Base-by-base conservation (phyloP, 2,329 filamentous ascomycete genomes). In the Claviceps sp. region DNA sequence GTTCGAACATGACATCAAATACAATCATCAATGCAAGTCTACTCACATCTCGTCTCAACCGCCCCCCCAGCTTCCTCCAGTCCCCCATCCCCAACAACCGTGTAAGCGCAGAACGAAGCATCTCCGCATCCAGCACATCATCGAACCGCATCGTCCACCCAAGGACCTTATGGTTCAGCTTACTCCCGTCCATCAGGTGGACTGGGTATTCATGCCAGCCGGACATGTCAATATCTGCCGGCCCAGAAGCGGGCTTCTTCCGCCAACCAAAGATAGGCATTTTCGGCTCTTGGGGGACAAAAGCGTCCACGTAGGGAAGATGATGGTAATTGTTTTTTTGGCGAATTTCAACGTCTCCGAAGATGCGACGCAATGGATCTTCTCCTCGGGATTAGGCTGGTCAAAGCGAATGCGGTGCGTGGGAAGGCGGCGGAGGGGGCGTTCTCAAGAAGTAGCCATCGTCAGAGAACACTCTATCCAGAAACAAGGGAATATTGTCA, bases 31-130 rank as follows among this genome's bases (percentile, higher is more conserved):
- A 9, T 9, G 26, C 8, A 9, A 30, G 26, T 30, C 26, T 30
- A 30, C 54, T 43, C 59, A 70, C 69, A 52, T 67, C 69, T 22
- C 62, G 37, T 14, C 71, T 61, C 13, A 75, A 53, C n/a, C 72
- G 64, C 13, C 70, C 72, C 0, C 70, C 70, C 1, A 75, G 52
- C 53, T 70, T 70, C 37, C 62, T 63, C 72, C 72, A 75, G 24
- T 67, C 66, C 1, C 65, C 67, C n/a, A 62, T 65, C 14, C 67
- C 60, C 14, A 73, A 54, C 37, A 75, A 57, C 13, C 55, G 56
- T n/a, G 61, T 57, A 2, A 74, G 57, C 1, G 69, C 58, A 7
- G 50, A 49, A 4, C 60, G 59, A 11, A 75, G 62, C 42, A 63
- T 69, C 0, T 67, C 55, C 0, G 62, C 56, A 52, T 75, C 70